Percentiles rank a stretch among this genome's conserved stretches.
Evolutionary conservation across 169 alveolate genomes (phyloP).

Genomic region (Eimeria acervulina): DNA sequence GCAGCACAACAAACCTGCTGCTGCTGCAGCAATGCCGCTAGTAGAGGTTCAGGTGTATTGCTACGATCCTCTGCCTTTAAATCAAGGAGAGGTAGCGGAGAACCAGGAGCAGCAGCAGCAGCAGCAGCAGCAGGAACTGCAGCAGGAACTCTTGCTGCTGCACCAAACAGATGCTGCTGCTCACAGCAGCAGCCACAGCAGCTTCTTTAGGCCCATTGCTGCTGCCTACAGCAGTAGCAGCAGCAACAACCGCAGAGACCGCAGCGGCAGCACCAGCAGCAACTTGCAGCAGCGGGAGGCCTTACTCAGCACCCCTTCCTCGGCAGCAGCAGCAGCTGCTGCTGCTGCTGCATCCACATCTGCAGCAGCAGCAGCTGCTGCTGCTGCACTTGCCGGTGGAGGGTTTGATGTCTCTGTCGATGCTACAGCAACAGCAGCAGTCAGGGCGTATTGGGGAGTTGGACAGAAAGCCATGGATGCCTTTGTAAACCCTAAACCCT

Average conservation of each 20-base stretch:
- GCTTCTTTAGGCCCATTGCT: neutral
- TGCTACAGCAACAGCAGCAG: slow-evolving; percentile 16
- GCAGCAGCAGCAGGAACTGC: neutral
- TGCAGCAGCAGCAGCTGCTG: no score
- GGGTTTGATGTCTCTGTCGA: slow-evolving; percentile 4
- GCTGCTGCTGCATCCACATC: no score
- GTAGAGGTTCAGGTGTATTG: neutral
- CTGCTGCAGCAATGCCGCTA: slow-evolving; percentile 15
- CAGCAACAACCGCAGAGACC: neutral
- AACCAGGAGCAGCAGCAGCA: neutral
- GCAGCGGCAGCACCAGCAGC: neutral
- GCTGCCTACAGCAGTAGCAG: slow-evolving; percentile 27
- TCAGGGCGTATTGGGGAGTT: slow-evolving; percentile 5
- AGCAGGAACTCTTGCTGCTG: no score
- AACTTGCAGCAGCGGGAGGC: slow-evolving; percentile 17
- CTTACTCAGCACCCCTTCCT: neutral
- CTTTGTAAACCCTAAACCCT: neutral
- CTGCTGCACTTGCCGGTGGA: neutral
- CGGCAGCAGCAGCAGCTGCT: no score
- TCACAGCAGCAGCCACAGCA: neutral
- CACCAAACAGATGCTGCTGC: neutral
- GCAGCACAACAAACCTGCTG: slow-evolving; percentile 9
- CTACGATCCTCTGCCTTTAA: neutral
- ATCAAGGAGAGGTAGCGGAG: neutral
- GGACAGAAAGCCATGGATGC: neutral